Conservation (phyloP, 2,329 filamentous ascomycete species). For the Neofusicoccum kwambonambiense region DNA sequence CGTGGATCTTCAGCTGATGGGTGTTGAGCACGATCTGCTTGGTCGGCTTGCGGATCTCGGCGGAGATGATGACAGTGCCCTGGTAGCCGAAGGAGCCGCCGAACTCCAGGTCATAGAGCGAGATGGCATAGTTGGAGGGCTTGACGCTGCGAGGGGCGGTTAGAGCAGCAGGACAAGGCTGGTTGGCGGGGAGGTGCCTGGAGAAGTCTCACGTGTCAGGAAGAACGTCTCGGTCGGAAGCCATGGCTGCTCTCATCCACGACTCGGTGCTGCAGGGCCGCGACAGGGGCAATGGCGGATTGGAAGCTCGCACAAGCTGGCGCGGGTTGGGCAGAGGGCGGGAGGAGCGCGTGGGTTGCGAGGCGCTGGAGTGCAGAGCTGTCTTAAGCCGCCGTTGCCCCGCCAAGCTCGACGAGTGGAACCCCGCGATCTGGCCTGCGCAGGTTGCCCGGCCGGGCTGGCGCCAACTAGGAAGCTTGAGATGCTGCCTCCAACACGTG, state of each 20-base stretch:
- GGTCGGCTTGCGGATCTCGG: conserved; percentile 68
- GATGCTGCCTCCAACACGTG: neutral
- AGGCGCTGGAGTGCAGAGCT: neutral
- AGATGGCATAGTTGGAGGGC: conserved; percentile 82
- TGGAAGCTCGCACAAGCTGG: neutral
- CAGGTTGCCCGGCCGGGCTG: neutral
- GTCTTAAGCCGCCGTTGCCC: conserved; percentile 11
- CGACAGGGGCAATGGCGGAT: neutral
- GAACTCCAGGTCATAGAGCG: conserved; percentile 74
- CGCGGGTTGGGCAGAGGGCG: neutral
- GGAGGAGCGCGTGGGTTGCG: neutral
- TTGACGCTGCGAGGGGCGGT: conserved; percentile 58
- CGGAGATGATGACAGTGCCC: conserved; percentile 78
- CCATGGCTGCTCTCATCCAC: conserved; percentile 32
- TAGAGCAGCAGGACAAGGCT: conserved; percentile 16
- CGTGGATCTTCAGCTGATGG: conserved; percentile 75
- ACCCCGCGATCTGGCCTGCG: conserved; percentile 12
- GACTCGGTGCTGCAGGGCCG: conserved; percentile 15
- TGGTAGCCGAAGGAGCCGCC: conserved; percentile 76
- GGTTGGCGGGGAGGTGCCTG: neutral
- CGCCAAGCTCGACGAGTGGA: conserved; percentile 15
- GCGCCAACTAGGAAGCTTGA: conserved; percentile 9
- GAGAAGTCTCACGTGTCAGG: conserved; percentile 39
- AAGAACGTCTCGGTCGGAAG: conserved; percentile 47
- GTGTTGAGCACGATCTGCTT: conserved; percentile 81